Evolutionary conservation across 192 early-diverging fungal species (phyloP), one percentile per base, ranked within the genome.

Genomic region (Cetraspora pellucida): DNA sequence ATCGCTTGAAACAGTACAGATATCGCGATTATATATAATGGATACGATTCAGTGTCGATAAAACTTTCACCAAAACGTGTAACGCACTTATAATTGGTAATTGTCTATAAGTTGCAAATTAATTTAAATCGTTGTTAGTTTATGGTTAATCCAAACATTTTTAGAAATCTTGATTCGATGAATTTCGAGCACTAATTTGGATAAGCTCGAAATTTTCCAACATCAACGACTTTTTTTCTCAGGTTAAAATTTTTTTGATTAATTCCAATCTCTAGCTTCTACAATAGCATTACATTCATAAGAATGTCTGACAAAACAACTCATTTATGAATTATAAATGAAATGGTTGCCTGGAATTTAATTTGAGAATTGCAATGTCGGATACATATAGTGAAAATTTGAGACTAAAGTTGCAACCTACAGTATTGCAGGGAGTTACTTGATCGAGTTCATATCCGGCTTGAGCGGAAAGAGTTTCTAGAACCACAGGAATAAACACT

Each of bases 1-100:
- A 87, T 69, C 1, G 84, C 83, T 67, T 87, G 84, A 58, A 87
- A 63, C 11, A 85, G 73, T 21, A 81, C 78, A 11, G 82, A 81
- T 49, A 86, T 77, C 25, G 83, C 77, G 16, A 81, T 67, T 11
- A 82, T 76, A 77, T 83, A 85, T 10, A 86, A 57, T 13, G 85
- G 79, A 45, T 79, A 82, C n/a, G 75, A 77, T 1, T 71, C 72
- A 8, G 81, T 82, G 52, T 82, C 75, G n/a, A 77, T n/a, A 78
- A 73, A 82, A 1, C 75, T n/a, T 9, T 44, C 46, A 46, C 78
- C 81, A 45, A 82, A 73, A 50, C 78, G 63, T 21, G 78, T 76
- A 11, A 72, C 78, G 16, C 81, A 82, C 74, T 82, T 37, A 65
- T 65, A 21, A 45, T 65, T n/a, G n/a, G 16, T 6, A n/a, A 21